A percentile compares a stretch with the other conserved stretches of the same genome.
phyloP scores from a whole-genome alignment of 1,284 basidiomycete genomes.

The Cronartium quercuum region DNA sequence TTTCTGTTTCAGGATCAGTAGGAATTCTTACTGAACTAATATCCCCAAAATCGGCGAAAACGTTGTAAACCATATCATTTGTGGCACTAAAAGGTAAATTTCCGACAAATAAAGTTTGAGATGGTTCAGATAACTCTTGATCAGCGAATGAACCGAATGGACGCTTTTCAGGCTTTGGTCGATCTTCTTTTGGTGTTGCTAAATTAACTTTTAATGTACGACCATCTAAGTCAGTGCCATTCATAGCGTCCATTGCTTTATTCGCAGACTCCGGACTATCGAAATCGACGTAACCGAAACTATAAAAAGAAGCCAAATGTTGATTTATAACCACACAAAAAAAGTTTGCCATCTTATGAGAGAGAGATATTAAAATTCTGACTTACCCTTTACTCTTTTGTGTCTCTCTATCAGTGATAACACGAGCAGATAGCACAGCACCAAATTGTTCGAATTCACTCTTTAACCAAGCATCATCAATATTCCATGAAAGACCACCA shows the following conservation, averaged over 20 bases:
- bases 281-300: constrained; percentile 94
- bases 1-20: constrained; percentile 84
- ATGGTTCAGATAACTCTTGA: constrained; percentile 58
- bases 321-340: neutral
- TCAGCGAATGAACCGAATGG: constrained; percentile 41
- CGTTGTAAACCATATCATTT: constrained; percentile 84
- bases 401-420: constrained; percentile 83
- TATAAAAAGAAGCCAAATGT: neutral
- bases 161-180: constrained; percentile 65
- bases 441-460: constrained; percentile 85
- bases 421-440: constrained; percentile 75
- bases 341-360: neutral
- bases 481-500: constrained; percentile 89
- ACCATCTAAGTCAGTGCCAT: constrained; percentile 82
- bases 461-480: constrained; percentile 92
- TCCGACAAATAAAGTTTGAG: constrained; percentile 77
- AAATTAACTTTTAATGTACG: constrained; percentile 81
- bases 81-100: constrained; percentile 74
- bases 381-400: constrained; percentile 46
- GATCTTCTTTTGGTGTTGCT: constrained; percentile 57
- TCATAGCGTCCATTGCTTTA: constrained; percentile 68
- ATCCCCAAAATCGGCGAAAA: constrained; percentile 82
- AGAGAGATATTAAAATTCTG: neutral
- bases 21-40: constrained; percentile 84
- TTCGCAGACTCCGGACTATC: constrained; percentile 58